A percentile compares a stretch with the other conserved stretches of the same genome.
Evolutionary conservation across 164 flowering plant genomes (phyloP).

Genomic region (Kalanchoe fedtschenkoi): DNA sequence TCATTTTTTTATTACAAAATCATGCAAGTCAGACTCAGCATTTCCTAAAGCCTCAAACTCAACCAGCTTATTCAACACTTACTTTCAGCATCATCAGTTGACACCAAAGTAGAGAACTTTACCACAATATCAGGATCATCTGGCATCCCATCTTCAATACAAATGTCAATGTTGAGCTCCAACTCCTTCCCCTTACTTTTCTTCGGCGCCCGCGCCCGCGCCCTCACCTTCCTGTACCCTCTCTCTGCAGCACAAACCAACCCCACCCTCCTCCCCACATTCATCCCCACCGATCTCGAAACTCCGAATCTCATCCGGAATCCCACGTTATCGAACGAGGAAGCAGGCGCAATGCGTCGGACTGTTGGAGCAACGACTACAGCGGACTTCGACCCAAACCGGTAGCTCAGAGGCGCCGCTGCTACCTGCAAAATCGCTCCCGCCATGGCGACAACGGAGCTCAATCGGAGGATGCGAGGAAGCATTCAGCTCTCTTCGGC

Average conservation of each 20-base stretch:
- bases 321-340: conserved; percentile 6
- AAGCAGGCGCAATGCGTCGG: background rate
- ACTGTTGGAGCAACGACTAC: background rate
- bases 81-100: background rate
- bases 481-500: background rate
- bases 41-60: background rate
- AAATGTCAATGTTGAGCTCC: conserved; percentile 68
- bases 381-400: background rate
- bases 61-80: background rate
- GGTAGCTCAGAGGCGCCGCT: background rate
- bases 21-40: no score
- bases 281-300: conserved; percentile 10
- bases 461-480: background rate
- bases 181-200: conserved; percentile 44
- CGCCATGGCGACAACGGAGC: background rate
- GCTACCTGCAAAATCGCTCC: background rate
- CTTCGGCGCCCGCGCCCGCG: conserved; percentile 25
- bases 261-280: conserved; percentile 6
- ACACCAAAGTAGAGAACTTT: background rate
- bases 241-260: conserved; percentile 17
- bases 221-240: conserved; percentile 25
- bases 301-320: conserved; percentile 4
- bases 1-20: background rate
- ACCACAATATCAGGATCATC: conserved; percentile 81
- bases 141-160: conserved; percentile 76